A percentile compares a stretch with the other conserved stretches of the same genome.
These are phyloP conservation scores for Bombardia bombarda DNA, from an alignment of 495 filamentous ascomycete genomes.

Conservation along the genomic window DNA sequence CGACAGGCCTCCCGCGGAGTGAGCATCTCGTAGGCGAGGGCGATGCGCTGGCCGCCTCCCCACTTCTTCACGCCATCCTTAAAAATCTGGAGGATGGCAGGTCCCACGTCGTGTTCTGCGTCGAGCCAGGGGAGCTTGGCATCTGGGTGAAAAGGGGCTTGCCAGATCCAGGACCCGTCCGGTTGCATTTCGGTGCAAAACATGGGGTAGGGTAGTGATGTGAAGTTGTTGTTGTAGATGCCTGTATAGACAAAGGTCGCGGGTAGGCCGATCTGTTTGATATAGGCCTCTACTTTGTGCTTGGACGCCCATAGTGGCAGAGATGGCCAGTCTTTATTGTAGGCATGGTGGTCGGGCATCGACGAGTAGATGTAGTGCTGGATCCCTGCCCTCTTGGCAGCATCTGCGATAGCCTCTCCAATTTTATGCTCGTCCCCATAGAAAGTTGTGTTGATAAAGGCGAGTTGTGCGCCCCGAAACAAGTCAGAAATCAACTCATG, in stretches of 20 bases:
- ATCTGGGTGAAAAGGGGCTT: conserved; percentile 86
- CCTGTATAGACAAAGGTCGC: conserved; percentile 92
- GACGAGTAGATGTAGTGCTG: conserved; percentile 92
- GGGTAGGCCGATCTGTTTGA: conserved; percentile 72
- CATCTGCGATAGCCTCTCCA: conserved; percentile 78
- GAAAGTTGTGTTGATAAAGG: conserved; percentile 98
- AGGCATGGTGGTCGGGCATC: conserved; percentile 90
- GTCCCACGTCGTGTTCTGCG: conserved; percentile 92
- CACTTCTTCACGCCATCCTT: conserved; percentile 86
- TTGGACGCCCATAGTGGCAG: conserved; percentile 90
- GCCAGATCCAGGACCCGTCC: conserved; percentile 87
- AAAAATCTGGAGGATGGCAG: conserved; percentile 90
- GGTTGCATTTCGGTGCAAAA: conserved; percentile 83
- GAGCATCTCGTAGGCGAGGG: conserved; percentile 85
- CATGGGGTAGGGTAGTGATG: conserved; percentile 81
- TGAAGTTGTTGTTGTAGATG: conserved; percentile 99
- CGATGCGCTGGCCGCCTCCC: conserved; percentile 87
- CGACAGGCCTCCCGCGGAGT: conserved; percentile 75
- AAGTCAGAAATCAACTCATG: conserved; percentile 61
- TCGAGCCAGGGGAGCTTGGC: conserved; percentile 92
- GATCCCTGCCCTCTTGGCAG: conserved; percentile 76
- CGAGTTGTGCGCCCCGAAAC: conserved; percentile 75
- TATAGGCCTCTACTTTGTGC: conserved; percentile 83
- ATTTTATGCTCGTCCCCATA: conserved; percentile 91
- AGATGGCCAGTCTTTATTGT: conserved; percentile 58